phyloP scores from a whole-genome alignment of 306 rosid species.

The Trifolium repens region DNA sequence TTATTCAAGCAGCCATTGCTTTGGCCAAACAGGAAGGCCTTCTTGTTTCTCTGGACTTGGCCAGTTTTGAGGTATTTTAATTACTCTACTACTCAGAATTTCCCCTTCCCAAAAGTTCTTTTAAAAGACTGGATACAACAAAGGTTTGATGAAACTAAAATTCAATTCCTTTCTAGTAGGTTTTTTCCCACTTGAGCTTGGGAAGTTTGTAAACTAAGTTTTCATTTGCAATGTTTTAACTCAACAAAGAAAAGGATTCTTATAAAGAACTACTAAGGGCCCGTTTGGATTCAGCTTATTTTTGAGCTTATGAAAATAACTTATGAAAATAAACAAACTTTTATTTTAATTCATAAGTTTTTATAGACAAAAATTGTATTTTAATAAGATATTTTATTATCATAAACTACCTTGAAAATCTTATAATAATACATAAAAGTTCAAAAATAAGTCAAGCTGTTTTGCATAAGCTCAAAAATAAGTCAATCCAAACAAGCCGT shows the following conservation, averaged over 20 bases:
- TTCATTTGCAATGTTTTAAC: slow-evolving; percentile 3
- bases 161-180: not conserved
- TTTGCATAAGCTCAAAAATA: too few species aligned
- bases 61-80: slow-evolving; percentile 93
- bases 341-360: too few species aligned
- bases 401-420: too few species aligned
- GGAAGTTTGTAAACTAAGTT: not conserved
- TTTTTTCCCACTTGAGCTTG: slow-evolving; percentile 4
- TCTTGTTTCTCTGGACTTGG: slow-evolving; percentile 88
- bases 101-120: not conserved
- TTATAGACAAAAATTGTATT: too few species aligned
- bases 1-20: slow-evolving; percentile 79
- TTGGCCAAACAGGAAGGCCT: slow-evolving; percentile 89
- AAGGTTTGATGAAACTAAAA: not conserved
- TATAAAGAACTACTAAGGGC: not conserved
- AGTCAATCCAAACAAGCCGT: too few species aligned
- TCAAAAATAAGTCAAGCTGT: too few species aligned
- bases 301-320: too few species aligned
- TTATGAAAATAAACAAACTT: too few species aligned
- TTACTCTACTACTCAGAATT: slow-evolving; percentile 12
- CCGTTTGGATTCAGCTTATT: too few species aligned
- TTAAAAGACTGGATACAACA: not conserved
- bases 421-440: too few species aligned
- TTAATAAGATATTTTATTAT: too few species aligned
- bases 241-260: slow-evolving; percentile 7